These are phyloP conservation scores for Neurospora sp. DNA, from an alignment of 495 filamentous ascomycete species.

Conservation along the genomic window DNA sequence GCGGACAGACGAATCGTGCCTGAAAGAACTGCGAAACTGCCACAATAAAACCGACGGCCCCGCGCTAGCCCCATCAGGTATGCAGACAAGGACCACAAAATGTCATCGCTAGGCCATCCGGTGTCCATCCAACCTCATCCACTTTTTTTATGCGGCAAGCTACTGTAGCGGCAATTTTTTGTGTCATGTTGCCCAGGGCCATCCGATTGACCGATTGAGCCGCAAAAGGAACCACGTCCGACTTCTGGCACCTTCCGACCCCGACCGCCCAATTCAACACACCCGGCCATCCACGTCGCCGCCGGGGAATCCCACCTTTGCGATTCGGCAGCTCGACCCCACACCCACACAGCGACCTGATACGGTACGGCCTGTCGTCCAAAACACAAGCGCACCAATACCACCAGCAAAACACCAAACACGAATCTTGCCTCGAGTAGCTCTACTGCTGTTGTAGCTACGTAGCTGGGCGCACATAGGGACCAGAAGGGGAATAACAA, in stretches of 20 bases:
- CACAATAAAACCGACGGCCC: background rate
- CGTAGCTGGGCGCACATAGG: background rate
- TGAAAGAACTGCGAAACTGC: background rate
- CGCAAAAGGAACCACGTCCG: constrained; percentile 7
- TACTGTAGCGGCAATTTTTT: constrained; percentile 6
- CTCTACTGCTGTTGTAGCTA: background rate
- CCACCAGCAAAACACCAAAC: background rate
- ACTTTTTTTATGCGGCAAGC: background rate
- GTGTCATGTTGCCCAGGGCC: background rate
- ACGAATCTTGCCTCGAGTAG: background rate
- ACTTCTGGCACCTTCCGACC: background rate
- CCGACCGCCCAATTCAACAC: background rate
- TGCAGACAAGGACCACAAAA: background rate
- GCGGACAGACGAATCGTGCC: background rate
- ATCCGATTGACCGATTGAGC: constrained; percentile 10
- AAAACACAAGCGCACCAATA: background rate
- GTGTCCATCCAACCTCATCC: background rate
- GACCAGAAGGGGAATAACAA: background rate
- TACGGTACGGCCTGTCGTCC: background rate
- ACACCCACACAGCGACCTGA: background rate
- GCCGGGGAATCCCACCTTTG: background rate
- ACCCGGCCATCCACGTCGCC: background rate
- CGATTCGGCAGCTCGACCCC: background rate
- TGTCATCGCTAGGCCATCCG: background rate
- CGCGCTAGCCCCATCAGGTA: constrained; percentile 5